Evolutionary conservation across 2,329 filamentous ascomycete species (phyloP).

Genomic region (Arthroderma sp.): DNA sequence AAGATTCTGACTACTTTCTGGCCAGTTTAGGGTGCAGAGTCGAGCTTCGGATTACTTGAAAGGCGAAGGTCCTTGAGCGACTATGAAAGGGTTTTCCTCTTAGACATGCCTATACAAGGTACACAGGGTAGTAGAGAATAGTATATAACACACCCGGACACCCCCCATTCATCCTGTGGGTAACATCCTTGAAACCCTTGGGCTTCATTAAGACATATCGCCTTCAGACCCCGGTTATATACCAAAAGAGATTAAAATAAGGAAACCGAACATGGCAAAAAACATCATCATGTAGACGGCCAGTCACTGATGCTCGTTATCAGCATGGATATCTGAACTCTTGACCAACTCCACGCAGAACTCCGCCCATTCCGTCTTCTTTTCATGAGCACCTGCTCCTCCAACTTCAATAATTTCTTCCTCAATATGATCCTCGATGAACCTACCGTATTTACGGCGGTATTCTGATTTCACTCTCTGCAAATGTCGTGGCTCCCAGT

Average conservation of each 20-base stretch:
- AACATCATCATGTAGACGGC: neutral
- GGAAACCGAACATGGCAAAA: neutral
- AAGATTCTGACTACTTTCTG: too few species aligned
- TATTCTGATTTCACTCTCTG: conserved; percentile 69
- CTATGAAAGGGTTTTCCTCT: too few species aligned
- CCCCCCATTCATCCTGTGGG: neutral
- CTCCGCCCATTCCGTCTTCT: conserved; percentile 51
- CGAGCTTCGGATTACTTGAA: too few species aligned
- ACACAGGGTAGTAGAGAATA: too few species aligned
- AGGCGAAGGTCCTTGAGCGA: too few species aligned
- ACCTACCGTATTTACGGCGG: conserved; percentile 59
- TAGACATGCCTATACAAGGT: too few species aligned
- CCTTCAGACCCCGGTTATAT: neutral
- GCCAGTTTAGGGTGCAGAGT: too few species aligned
- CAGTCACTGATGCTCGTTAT: neutral
- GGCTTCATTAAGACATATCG: neutral
- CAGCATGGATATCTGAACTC: conserved; percentile 21
- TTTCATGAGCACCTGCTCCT: conserved; percentile 17
- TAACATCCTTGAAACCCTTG: neutral
- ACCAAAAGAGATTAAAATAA: neutral
- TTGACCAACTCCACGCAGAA: conserved; percentile 56
- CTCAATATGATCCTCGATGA: conserved; percentile 65
- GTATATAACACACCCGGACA: too few species aligned
- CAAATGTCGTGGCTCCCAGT: conserved; percentile 83
- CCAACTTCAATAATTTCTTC: conserved; percentile 55